Evolutionary conservation across 148 eudicot species (phyloP).

Genomic region (Pharnaceum exiguum): DNA sequence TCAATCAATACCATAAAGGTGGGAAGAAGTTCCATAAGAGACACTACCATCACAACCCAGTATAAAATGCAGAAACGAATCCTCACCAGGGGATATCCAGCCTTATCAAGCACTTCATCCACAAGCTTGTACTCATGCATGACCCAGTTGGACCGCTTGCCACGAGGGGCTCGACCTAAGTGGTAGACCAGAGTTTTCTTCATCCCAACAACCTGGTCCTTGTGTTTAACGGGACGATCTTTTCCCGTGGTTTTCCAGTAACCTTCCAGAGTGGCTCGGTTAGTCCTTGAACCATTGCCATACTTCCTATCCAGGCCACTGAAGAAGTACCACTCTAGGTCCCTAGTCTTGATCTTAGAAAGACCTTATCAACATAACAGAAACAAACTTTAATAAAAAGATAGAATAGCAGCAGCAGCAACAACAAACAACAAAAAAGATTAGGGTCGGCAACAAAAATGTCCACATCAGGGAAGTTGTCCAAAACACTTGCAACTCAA

Average conservation of each 20-base stretch:
- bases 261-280: slow-evolving; percentile 80
- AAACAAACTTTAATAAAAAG: too few relatives aligned
- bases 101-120: slow-evolving; percentile 60
- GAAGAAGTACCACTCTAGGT: slow-evolving; percentile 92
- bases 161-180: slow-evolving; percentile 83
- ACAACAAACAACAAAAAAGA: too few relatives aligned
- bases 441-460: too few relatives aligned
- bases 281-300: slow-evolving; percentile 77
- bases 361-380: too few relatives aligned
- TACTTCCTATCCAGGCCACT: slow-evolving; percentile 78
- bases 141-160: slow-evolving; percentile 88
- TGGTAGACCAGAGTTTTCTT: slow-evolving; percentile 93
- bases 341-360: slow-evolving; percentile 79
- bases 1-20: background rate
- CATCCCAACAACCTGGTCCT: slow-evolving; percentile 53
- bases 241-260: slow-evolving; percentile 94
- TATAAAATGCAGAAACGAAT: background rate
- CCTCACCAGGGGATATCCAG: slow-evolving; percentile 62
- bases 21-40: background rate
- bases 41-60: background rate
- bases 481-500: too few relatives aligned
- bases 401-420: too few relatives aligned
- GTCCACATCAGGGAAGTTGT: too few relatives aligned
- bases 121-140: slow-evolving; percentile 89
- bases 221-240: slow-evolving; percentile 57